These are phyloP conservation scores for Globisporangium carolinianum DNA, from an alignment of 352 stramenopile species.

Conservation along the genomic window DNA sequence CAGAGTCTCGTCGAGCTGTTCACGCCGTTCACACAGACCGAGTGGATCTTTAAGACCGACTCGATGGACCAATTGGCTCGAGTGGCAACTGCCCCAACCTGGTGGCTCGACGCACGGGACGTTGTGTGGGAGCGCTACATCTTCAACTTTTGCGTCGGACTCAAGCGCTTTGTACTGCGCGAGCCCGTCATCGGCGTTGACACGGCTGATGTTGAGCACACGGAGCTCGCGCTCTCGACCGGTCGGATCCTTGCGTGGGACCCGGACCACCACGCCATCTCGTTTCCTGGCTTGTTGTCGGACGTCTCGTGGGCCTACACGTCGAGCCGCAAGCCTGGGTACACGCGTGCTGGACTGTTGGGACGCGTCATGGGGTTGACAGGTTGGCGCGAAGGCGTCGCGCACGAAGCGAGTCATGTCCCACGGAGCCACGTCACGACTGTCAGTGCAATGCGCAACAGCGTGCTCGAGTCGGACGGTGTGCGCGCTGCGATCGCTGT, in stretches of 20 bases:
- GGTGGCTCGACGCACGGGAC: constrained; percentile 65
- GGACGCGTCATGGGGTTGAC: constrained; percentile 84
- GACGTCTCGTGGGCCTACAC: constrained; percentile 88
- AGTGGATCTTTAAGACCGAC: constrained; percentile 74
- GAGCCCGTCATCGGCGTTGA: constrained; percentile 83
- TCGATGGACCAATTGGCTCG: constrained; percentile 25
- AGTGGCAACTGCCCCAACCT: constrained; percentile 24
- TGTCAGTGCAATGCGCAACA: constrained; percentile 55
- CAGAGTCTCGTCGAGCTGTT: constrained; percentile 75
- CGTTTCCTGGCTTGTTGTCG: constrained; percentile 75
- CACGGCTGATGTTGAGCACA: constrained; percentile 74
- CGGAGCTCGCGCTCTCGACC: constrained; percentile 70
- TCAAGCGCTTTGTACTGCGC: constrained; percentile 79
- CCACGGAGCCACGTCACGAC: constrained; percentile 60
- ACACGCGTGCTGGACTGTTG: constrained; percentile 76
- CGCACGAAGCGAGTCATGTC: constrained; percentile 84
- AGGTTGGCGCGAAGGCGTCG: constrained; percentile 78
- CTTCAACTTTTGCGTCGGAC: constrained; percentile 75
- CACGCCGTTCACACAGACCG: constrained; percentile 83
- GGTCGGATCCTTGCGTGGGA: constrained; percentile 83
- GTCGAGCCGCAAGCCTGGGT: constrained; percentile 81
- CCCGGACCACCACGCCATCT: constrained; percentile 84
- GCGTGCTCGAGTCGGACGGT: constrained; percentile 51
- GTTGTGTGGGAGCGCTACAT: constrained; percentile 84
- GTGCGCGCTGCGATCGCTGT: constrained; percentile 53